Evolutionary conservation across 495 filamentous ascomycete species (phyloP), one percentile per base, ranked within the genome.

Genomic region (Corynascus novoguineensis): DNA sequence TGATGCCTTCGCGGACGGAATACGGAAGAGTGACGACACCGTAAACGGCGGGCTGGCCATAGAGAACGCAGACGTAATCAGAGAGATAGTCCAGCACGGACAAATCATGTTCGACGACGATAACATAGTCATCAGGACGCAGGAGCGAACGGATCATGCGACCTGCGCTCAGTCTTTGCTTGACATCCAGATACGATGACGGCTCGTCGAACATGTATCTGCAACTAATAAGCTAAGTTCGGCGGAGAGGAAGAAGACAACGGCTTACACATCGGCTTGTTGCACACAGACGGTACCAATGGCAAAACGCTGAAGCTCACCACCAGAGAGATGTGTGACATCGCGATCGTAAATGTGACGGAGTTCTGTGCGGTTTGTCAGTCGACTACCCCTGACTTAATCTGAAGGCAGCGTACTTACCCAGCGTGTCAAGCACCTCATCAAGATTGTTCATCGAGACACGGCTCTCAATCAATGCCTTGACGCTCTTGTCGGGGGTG

Each of bases 141-240:
- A 95, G 79, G 19, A 97, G 83, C 44, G 86, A 86, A 46, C 93
- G 91, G 67, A 98, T 97, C 52, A 93, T 89, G 58, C 86, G 84
- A 59, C 89, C 92, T 59, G 93, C 93, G 63, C 84, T 87, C 67
- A 98, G 78, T 83, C 93, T 88, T 72, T 98, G 92, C 78, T 97
- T 96, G 67, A 96, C 92, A 65, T 98, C 95, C 29, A 98, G 84
- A 66, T 95, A 98, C 10, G 93, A 97, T 14, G 92, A 97, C 22
- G 95, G 95, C 77, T 98, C 93, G 70, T 98, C 93, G 64, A 98
- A 98, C 95, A 97, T 97, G 78, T 98, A 96, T 25, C 64, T 69
- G 29, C 11, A 6, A 28, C 25, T 3, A 7, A 42, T 64, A 6
- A 64, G 59, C 22, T 15, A 11, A 6, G 0, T 3, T 29, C 34